phyloP scores from a whole-genome alignment of 2,329 filamentous ascomycete species.

The Graphium sp. region DNA sequence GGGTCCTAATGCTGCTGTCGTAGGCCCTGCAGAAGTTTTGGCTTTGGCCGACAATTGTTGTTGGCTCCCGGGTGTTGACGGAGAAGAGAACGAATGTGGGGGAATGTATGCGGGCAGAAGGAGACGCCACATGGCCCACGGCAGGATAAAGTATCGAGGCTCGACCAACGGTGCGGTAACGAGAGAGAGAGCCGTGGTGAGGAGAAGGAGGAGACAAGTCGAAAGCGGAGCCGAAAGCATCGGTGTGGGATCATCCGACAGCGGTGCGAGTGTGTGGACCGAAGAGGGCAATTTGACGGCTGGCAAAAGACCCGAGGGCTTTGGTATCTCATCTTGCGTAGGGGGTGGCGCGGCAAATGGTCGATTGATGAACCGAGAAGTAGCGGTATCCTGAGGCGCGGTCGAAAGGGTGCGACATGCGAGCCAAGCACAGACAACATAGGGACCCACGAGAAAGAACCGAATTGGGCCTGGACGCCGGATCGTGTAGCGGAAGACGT shows the following conservation, averaged over 20 bases:
- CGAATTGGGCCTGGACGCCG: conserved; percentile 45
- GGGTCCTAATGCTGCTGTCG: too few relatives aligned
- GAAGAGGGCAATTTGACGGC: not conserved
- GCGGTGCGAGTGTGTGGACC: conserved; percentile 5
- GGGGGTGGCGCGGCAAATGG: conserved; percentile 9
- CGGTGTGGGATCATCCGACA: conserved; percentile 11
- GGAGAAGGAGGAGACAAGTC: conserved; percentile 39
- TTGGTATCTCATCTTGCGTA: conserved; percentile 3
- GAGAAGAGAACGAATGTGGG: too few relatives aligned
- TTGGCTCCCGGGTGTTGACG: too few relatives aligned
- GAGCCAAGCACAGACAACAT: conserved; percentile 53
- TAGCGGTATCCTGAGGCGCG: not conserved
- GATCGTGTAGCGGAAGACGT: conserved; percentile 76
- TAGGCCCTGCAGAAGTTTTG: not conserved
- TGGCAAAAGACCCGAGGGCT: not conserved
- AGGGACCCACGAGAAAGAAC: conserved; percentile 52
- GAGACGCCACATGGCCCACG: conserved; percentile 85
- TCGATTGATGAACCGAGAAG: conserved; percentile 11
- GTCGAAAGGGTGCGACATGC: conserved; percentile 40
- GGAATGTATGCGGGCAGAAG: conserved; percentile 42
- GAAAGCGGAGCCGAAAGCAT: conserved; percentile 21
- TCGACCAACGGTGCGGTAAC: conserved; percentile 86
- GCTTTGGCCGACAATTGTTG: conserved; percentile 1
- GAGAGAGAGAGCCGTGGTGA: conserved; percentile 60
- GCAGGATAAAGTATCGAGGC: conserved; percentile 88